phyloP scores from a whole-genome alignment of 148 eudicot species.

The Euryodendron excelsum region DNA sequence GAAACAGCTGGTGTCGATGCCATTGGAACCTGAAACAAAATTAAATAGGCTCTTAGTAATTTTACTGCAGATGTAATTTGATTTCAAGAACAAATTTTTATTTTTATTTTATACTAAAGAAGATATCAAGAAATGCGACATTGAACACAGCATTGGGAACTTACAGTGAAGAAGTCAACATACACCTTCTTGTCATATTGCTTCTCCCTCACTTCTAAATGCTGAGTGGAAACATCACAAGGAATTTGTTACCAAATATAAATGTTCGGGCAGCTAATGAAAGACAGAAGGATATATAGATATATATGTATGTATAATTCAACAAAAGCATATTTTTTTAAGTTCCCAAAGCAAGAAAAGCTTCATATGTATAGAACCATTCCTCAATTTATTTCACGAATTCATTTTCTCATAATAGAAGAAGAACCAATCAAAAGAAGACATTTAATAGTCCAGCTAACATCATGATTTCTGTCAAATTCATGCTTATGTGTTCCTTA shows the following conservation, averaged over 20 bases:
- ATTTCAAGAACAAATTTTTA: too few relatives aligned
- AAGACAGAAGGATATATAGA: neutral
- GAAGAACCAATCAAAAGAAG: too few relatives aligned
- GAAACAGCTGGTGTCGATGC: conserved; percentile 55
- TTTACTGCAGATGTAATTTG: too few relatives aligned
- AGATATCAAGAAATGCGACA: neutral
- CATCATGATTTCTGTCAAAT: too few relatives aligned
- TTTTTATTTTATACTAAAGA: neutral
- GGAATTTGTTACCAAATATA: neutral
- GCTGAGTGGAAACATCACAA: conserved; percentile 40
- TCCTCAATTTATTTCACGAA: too few relatives aligned
- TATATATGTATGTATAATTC: too few relatives aligned
- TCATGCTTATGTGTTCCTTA: too few relatives aligned
- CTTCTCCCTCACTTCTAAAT: conserved; percentile 94
- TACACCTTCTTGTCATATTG: conserved; percentile 82
- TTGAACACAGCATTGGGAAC: conserved; percentile 13
- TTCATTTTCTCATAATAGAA: too few relatives aligned
- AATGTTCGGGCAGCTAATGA: neutral
- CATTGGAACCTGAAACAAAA: conserved; percentile 43
- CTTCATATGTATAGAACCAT: too few relatives aligned
- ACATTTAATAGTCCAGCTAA: too few relatives aligned
- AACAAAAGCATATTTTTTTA: neutral
- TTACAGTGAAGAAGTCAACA: conserved; percentile 82
- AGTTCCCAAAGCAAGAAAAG: too few relatives aligned
- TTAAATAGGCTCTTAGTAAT: neutral